phyloP scores from a whole-genome alignment of 495 filamentous ascomycete species.

The Rhypophila decipiens region DNA sequence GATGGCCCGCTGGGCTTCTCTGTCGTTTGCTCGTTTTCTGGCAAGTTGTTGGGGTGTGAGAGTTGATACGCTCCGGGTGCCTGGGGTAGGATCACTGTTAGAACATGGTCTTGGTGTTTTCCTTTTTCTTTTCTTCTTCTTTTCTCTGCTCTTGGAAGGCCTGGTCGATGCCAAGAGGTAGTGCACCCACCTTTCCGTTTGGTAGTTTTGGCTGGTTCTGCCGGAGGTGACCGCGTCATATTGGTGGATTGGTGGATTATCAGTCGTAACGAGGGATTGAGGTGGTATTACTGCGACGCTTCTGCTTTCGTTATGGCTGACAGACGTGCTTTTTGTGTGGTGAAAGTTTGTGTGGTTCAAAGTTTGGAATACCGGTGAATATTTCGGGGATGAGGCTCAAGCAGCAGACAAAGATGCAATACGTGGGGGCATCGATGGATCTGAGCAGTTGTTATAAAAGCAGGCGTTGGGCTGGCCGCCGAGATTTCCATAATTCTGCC shows the following conservation, averaged over 20 bases:
- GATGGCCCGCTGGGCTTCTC: slow-evolving; percentile 82
- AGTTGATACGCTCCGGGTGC: slow-evolving; percentile 64
- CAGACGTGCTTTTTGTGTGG: no score
- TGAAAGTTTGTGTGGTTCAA: not conserved
- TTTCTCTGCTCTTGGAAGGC: no score
- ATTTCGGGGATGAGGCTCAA: not conserved
- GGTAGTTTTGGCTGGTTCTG: slow-evolving; percentile 22
- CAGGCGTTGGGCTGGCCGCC: not conserved
- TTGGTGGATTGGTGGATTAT: not conserved
- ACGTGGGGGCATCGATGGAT: not conserved
- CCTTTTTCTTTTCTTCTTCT: no score
- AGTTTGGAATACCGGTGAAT: not conserved
- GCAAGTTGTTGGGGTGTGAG: slow-evolving; percentile 66
- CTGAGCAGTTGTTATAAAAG: slow-evolving; percentile 3
- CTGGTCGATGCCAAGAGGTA: no score
- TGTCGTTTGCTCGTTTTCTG: slow-evolving; percentile 81
- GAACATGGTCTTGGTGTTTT: not conserved
- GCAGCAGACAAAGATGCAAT: not conserved
- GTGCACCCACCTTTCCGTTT: slow-evolving; percentile 31
- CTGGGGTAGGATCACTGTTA: slow-evolving; percentile 21
- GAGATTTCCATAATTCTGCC: not conserved
- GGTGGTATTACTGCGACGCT: not conserved
- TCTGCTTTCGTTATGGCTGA: no score
- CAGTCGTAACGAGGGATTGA: not conserved
- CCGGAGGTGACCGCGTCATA: slow-evolving; percentile 13